These are phyloP conservation scores for Aspergillus brasiliensis DNA, from an alignment of 2,329 filamentous ascomycete species.

Conservation along the genomic window DNA sequence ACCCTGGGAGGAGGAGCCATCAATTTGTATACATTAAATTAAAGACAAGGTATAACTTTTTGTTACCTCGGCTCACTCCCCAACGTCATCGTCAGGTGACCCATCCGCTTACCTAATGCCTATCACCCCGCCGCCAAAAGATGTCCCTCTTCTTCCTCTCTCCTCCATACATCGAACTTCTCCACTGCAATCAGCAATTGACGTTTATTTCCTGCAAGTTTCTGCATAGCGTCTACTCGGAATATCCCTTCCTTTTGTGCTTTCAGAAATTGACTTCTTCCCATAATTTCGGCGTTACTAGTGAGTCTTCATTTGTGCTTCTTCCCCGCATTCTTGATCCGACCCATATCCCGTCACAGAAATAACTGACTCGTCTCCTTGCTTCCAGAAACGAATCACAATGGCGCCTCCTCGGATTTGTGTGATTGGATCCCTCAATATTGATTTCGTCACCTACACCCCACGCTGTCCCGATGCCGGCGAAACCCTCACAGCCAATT, in stretches of 20 bases:
- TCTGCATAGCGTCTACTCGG: background rate
- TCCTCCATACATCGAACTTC: too few species aligned
- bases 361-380: background rate
- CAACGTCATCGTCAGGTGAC: background rate
- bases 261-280: background rate
- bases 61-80: too few species aligned
- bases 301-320: background rate
- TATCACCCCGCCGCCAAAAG: background rate
- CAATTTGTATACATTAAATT: too few species aligned
- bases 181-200: background rate
- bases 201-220: background rate
- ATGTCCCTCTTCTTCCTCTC: background rate
- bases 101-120: background rate
- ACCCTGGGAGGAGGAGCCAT: too few species aligned
- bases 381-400: background rate
- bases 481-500: slow-evolving; percentile 80
- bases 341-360: background rate
- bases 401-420: slow-evolving; percentile 61
- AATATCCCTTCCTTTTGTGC: background rate
- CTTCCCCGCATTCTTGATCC: background rate
- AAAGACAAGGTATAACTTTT: too few species aligned
- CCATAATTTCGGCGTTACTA: background rate
- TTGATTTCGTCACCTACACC: slow-evolving; percentile 87
- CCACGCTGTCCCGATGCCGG: slow-evolving; percentile 79
- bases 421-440: slow-evolving; percentile 90